These are phyloP conservation scores for Colletotrichum ledebouriae DNA, from an alignment of 2,329 filamentous ascomycete species.

Conservation along the genomic window DNA sequence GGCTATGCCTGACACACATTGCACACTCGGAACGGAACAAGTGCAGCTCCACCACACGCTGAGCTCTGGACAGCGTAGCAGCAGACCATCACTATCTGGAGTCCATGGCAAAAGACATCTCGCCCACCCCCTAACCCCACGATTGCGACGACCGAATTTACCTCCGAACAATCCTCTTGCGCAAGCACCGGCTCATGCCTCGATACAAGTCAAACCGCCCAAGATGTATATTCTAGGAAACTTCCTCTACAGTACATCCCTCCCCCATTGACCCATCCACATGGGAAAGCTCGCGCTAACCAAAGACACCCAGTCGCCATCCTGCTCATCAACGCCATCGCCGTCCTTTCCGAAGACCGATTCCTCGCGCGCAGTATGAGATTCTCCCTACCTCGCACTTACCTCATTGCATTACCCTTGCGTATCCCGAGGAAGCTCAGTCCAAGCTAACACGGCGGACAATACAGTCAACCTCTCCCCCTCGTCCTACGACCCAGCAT, in stretches of 20 bases:
- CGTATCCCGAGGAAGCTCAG: background rate
- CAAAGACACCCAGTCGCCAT: conserved; percentile 69
- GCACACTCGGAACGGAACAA: conserved; percentile 32
- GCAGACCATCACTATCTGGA: conserved; percentile 28
- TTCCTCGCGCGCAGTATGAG: conserved; percentile 79
- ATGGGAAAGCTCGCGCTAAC: conserved; percentile 18
- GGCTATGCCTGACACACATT: conserved; percentile 6
- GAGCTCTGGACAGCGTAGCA: conserved; percentile 35
- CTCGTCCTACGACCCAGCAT: conserved; percentile 78
- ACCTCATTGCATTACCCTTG: background rate
- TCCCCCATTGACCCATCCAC: background rate
- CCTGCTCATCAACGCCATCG: conserved; percentile 93
- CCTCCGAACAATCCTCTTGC: background rate
- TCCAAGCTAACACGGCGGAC: background rate
- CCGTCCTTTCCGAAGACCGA: conserved; percentile 93
- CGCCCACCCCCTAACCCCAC: conserved; percentile 9
- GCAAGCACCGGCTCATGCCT: background rate
- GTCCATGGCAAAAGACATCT: background rate
- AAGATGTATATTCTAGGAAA: conserved; percentile 78
- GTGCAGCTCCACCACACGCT: conserved; percentile 42
- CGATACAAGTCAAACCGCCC: background rate
- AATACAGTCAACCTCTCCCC: conserved; percentile 81
- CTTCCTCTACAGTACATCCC: conserved; percentile 72
- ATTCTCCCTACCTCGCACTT: background rate
- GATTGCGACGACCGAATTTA: background rate